phyloP scores from a whole-genome alignment of 352 stramenopile genomes.

The Phytophthora meadii region DNA sequence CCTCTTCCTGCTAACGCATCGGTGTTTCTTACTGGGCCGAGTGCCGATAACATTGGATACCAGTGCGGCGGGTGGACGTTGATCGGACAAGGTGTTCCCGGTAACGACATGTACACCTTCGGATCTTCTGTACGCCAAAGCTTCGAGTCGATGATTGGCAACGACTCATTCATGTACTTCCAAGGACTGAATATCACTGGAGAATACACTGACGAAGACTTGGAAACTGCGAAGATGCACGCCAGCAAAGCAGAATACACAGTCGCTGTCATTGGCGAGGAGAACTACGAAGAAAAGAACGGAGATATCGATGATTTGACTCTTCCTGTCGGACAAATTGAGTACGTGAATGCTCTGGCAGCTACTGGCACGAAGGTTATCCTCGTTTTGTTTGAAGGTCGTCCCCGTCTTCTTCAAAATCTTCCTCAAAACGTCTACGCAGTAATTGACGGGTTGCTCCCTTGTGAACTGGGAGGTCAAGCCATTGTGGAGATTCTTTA shows the following conservation, averaged over 20 bases:
- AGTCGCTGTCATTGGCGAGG: slow-evolving; percentile 68
- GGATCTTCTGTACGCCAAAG: slow-evolving; percentile 49
- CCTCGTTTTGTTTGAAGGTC: no score
- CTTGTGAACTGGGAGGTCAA: not conserved
- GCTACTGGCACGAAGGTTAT: slow-evolving; percentile 20
- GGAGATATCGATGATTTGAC: slow-evolving; percentile 77
- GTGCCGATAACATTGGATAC: slow-evolving; percentile 54
- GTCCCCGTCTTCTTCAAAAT: not conserved
- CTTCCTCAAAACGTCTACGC: slow-evolving; percentile 1
- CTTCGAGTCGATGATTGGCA: slow-evolving; percentile 32
- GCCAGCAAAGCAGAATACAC: slow-evolving; percentile 47
- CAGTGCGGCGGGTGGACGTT: slow-evolving; percentile 64
- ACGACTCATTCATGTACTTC: slow-evolving; percentile 38
- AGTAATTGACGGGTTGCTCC: not conserved
- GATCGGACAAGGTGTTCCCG: slow-evolving; percentile 71
- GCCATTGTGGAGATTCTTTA: not conserved
- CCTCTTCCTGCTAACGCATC: slow-evolving; percentile 32
- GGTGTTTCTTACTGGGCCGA: slow-evolving; percentile 61
- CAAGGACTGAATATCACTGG: slow-evolving; percentile 36
- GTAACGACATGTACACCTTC: slow-evolving; percentile 51
- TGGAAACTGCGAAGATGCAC: slow-evolving; percentile 51
- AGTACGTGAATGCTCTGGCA: slow-evolving; percentile 62
- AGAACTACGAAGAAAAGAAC: slow-evolving; percentile 71
- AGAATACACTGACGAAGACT: slow-evolving; percentile 32
- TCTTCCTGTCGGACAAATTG: slow-evolving; percentile 17